Evolutionary conservation across 768 basidiomycete genomes (phyloP).

Genomic region (Dioszegia crocea): DNA sequence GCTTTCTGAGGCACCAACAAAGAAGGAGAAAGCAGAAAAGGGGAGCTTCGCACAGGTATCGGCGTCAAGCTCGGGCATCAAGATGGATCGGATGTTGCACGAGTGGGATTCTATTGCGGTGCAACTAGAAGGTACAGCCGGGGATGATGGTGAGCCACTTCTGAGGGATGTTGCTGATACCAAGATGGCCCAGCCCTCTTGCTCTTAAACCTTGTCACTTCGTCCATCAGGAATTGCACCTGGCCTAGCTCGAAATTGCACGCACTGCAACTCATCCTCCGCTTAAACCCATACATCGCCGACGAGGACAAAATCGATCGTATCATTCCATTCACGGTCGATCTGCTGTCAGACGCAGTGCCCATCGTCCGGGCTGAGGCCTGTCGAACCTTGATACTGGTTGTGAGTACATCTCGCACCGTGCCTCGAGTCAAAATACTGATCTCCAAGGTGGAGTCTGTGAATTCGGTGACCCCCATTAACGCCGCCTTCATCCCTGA

Average conservation of each 20-base stretch:
- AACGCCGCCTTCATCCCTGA: slow-evolving; percentile 75
- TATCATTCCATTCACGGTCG: slow-evolving; percentile 85
- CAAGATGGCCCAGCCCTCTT: slow-evolving; percentile 84
- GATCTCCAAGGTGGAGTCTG: slow-evolving; percentile 41
- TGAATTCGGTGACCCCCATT: slow-evolving; percentile 46
- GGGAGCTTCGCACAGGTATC: slow-evolving; percentile 34
- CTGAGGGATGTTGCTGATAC: neutral
- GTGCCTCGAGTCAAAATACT: neutral
- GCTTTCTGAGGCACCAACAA: slow-evolving; percentile 50
- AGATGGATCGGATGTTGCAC: slow-evolving; percentile 76
- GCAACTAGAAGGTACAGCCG: slow-evolving; percentile 23
- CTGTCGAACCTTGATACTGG: slow-evolving; percentile 29
- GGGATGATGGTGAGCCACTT: slow-evolving; percentile 19
- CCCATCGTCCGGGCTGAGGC: slow-evolving; percentile 71
- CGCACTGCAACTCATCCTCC: slow-evolving; percentile 79
- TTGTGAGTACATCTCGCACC: slow-evolving; percentile 22
- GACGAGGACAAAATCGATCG: slow-evolving; percentile 95
- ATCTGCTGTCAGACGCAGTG: slow-evolving; percentile 78
- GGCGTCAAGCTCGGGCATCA: slow-evolving; percentile 48
- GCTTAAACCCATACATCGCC: slow-evolving; percentile 71
- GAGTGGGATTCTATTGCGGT: slow-evolving; percentile 59
- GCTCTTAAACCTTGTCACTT: slow-evolving; percentile 76
- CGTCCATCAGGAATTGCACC: slow-evolving; percentile 81
- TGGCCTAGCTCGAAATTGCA: slow-evolving; percentile 80
- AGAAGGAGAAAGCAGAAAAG: slow-evolving; percentile 28